Conservation (phyloP, 2,329 filamentous ascomycete species). For the Colletotrichum magnum region DNA sequence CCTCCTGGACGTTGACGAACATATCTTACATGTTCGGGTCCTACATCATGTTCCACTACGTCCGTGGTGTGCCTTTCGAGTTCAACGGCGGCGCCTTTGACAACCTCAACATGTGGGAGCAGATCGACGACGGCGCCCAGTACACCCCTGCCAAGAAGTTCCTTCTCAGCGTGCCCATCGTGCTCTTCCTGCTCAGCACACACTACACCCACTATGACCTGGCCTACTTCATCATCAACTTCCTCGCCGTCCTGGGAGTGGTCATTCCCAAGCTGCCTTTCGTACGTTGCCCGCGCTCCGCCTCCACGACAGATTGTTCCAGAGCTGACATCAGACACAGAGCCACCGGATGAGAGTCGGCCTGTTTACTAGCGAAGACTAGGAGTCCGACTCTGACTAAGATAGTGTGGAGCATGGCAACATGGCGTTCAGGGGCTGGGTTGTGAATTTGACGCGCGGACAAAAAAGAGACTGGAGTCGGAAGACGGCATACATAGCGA, state of each 20-base stretch:
- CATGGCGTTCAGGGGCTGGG: constrained; percentile 34
- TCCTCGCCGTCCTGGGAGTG: constrained; percentile 90
- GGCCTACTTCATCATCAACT: constrained; percentile 97
- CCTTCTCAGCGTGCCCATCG: constrained; percentile 91
- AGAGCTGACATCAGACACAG: constrained; percentile 59
- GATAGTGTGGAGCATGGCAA: constrained; percentile 25
- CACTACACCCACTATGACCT: constrained; percentile 99
- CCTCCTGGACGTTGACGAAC: constrained; percentile 98
- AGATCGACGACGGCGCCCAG: constrained; percentile 98
- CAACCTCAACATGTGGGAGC: constrained; percentile 99
- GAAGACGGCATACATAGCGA: constrained; percentile 40
- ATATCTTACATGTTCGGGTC: constrained; percentile 99
- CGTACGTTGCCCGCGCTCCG: constrained; percentile 69
- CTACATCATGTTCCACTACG: constrained; percentile 99
- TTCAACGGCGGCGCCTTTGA: constrained; percentile 99
- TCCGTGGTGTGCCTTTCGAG: constrained; percentile 97
- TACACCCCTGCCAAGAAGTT: constrained; percentile 99
- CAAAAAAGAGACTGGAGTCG: constrained; percentile 39
- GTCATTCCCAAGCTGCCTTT: constrained; percentile 97
- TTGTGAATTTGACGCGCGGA: constrained; percentile 33
- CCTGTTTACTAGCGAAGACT: constrained; percentile 77
- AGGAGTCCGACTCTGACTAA: constrained; percentile 54
- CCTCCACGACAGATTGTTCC: constrained; percentile 25
- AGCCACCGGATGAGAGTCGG: constrained; percentile 85
- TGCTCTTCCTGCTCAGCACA: constrained; percentile 95